phyloP scores from a whole-genome alignment of 306 rosid species.

The Leucaena leucocephala region DNA sequence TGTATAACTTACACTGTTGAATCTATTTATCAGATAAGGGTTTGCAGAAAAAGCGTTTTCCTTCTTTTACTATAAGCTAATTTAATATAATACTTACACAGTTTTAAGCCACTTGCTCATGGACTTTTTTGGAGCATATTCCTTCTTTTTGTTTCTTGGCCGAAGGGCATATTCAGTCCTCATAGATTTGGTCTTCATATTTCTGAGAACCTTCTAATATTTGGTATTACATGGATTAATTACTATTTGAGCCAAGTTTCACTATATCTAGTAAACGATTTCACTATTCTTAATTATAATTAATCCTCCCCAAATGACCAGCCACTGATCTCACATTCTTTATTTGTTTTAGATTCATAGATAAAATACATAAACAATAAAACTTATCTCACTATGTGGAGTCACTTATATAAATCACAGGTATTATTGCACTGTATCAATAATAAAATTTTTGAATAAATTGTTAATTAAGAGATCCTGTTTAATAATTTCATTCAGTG shows the following conservation, averaged over 20 bases:
- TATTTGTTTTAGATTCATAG: neutral
- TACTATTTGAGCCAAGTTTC: neutral
- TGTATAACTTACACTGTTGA: neutral
- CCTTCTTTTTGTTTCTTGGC: neutral
- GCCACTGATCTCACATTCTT: neutral
- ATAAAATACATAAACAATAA: neutral
- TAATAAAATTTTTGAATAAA: too few relatives aligned
- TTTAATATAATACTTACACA: neutral
- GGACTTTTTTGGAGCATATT: neutral
- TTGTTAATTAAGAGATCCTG: too few relatives aligned
- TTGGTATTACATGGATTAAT: neutral
- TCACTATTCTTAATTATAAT: neutral
- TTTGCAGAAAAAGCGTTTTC: neutral
- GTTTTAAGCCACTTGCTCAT: neutral
- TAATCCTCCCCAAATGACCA: conserved; percentile 16
- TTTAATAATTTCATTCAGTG: too few relatives aligned
- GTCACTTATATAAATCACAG: too few relatives aligned
- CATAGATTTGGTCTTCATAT: neutral
- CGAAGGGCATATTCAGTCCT: neutral
- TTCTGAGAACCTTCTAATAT: neutral
- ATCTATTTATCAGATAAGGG: neutral
- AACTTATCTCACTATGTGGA: too few relatives aligned
- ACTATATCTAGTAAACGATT: neutral
- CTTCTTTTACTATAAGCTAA: neutral
- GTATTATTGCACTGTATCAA: too few relatives aligned